phyloP scores from a whole-genome alignment of 1,284 basidiomycete species.

The Anthracocystis panici-leucophaei region DNA sequence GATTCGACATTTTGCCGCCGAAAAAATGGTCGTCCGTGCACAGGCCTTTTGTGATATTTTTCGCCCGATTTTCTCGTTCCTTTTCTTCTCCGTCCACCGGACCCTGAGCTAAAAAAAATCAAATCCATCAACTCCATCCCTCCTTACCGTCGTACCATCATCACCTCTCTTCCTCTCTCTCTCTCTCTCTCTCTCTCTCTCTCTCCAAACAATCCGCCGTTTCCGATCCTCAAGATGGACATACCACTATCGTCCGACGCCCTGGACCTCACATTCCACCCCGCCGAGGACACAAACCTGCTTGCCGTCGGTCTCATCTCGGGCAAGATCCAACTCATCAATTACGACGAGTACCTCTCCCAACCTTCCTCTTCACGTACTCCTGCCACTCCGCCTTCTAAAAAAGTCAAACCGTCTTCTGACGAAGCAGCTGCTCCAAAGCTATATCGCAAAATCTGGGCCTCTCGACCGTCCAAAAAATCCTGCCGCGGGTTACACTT shows the following conservation, averaged over 20 bases:
- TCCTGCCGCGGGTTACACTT: constrained; percentile 60
- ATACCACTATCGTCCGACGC: constrained; percentile 76
- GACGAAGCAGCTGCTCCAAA: background rate
- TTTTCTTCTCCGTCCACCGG: background rate
- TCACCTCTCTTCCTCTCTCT: no score
- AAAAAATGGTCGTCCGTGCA: constrained; percentile 11
- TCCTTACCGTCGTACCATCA: background rate
- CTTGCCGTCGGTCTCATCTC: constrained; percentile 84
- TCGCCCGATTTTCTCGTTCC: background rate
- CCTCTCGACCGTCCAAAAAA: constrained; percentile 53
- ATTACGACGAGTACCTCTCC: constrained; percentile 72
- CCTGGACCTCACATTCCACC: constrained; percentile 90
- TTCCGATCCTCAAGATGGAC: constrained; percentile 48
- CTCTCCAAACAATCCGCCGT: background rate
- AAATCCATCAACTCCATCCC: background rate
- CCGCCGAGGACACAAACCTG: constrained; percentile 73
- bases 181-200: background rate
- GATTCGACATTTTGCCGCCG: background rate
- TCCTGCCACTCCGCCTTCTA: constrained; percentile 5
- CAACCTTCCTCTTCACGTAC: constrained; percentile 15
- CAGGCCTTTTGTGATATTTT: background rate
- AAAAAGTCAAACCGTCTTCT: constrained; percentile 1
- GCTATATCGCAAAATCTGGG: constrained; percentile 53
- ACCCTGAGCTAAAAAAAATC: constrained; percentile 6
- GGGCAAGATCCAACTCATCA: constrained; percentile 83